Base-by-base conservation (phyloP, 2,329 filamentous ascomycete species). In the Fusarium subglutinans region DNA sequence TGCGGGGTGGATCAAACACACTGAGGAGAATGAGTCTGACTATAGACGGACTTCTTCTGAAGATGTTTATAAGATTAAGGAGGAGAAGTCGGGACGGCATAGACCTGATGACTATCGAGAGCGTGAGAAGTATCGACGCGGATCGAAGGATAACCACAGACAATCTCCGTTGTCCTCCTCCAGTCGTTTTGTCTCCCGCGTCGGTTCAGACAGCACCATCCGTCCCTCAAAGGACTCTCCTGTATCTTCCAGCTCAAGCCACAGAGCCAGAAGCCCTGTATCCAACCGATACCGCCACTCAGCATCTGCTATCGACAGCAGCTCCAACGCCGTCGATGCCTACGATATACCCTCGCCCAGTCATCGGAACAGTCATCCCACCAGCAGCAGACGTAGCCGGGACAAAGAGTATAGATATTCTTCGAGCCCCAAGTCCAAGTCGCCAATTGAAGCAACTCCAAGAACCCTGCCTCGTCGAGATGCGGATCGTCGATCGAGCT, bases 1-100 rank as follows among this genome's bases (percentile, higher is more conserved):
- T 24, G 84, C 85, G 37, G 84, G 87, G 30, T 86, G 80, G 80
- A 62, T 72, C 56, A 74, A 75, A 24, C 67, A 73, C 17, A 70
- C 72, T n/a, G 75, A 70, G 20, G 66, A 76, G 50, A 66, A 64
- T 1, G 76, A 78, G 28, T 37, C 56, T 18, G 51, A 66, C 13
- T 60, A 66, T 9, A 69, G 71, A 24, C 57, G 63, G 12, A 61
- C 45, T 8, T 67, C 72, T 6, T 67, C 63, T 2, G 76, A 78
- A 6, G 69, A 78, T 14, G 20, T 63, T 14, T 67, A 74, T 17
- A 69, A 72, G 17, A 45, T 54, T 8, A 77, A 67, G 14, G 76
- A 76, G 1, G 76, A 74, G 8, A 69, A 57, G n/a, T 30, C 57
- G 13, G 64, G 59, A 6, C 71, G 75, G 7, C 65, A 70, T n/a